Conservation (phyloP, 2,329 filamentous ascomycete species). For the Alternaria conjuncta region DNA sequence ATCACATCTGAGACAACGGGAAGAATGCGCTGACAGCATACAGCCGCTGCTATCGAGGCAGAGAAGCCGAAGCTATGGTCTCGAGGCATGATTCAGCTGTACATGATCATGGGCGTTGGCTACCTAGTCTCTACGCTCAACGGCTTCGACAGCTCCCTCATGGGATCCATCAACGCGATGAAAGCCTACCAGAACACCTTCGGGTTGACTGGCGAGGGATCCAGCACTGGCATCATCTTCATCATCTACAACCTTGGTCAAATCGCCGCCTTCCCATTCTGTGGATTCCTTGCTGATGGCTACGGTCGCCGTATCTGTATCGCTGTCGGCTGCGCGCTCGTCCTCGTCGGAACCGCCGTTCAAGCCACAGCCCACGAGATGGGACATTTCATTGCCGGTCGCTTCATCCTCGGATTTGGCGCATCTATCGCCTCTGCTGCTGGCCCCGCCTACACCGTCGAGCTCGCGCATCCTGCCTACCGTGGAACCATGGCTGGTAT, state of each 20-base stretch:
- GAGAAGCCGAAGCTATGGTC: constrained; percentile 41
- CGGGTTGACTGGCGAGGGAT: constrained; percentile 55
- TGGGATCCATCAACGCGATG: constrained; percentile 63
- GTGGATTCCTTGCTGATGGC: constrained; percentile 49
- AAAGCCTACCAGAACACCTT: constrained; percentile 59
- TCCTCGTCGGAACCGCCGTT: constrained; percentile 60
- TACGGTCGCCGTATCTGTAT: constrained; percentile 62
- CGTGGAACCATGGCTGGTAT: constrained; percentile 66
- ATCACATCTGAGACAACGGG: not conserved
- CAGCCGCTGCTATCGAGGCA: constrained; percentile 41
- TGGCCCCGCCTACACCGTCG: constrained; percentile 65
- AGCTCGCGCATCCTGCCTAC: constrained; percentile 66
- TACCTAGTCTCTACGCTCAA: constrained; percentile 46
- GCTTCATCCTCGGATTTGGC: constrained; percentile 55
- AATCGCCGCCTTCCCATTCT: constrained; percentile 58
- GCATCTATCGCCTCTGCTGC: constrained; percentile 63
- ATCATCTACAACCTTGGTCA: constrained; percentile 57
- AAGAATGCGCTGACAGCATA: not conserved
- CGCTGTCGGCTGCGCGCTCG: constrained; percentile 61
- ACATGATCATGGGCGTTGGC: constrained; percentile 42
- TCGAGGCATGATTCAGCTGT: constrained; percentile 40
- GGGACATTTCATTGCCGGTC: constrained; percentile 60
- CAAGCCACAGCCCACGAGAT: constrained; percentile 57
- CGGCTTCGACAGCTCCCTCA: constrained; percentile 47
- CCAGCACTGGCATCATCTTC: constrained; percentile 57